Evolutionary conservation across 345 rosid genomes (phyloP).

Genomic region (Camelina laxa): DNA sequence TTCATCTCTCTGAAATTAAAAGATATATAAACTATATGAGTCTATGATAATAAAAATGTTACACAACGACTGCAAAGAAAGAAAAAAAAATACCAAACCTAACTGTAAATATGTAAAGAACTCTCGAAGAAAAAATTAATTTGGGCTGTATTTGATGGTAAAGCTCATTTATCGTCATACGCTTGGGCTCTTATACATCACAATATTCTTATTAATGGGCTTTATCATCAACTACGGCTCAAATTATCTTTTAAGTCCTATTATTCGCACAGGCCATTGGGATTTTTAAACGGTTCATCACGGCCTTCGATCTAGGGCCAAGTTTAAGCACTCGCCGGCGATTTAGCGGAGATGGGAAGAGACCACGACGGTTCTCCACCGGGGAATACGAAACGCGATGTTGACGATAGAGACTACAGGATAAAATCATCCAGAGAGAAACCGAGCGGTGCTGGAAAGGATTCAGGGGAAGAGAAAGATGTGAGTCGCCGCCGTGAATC

Average conservation of each 20-base stretch:
- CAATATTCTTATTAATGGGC: not conserved
- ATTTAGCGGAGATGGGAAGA: conserved; percentile 39
- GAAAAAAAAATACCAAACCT: not conserved
- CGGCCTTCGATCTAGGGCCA: conserved; percentile 10
- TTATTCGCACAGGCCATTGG: not conserved
- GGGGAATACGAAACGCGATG: conserved; percentile 10
- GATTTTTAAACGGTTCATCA: not conserved
- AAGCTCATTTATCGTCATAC: no score
- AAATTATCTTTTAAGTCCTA: not conserved
- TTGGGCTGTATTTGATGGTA: no score
- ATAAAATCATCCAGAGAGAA: conserved; percentile 37
- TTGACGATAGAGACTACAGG: conserved; percentile 31
- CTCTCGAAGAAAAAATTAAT: no score
- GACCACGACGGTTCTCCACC: conserved; percentile 36
- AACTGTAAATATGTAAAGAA: no score
- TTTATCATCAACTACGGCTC: not conserved
- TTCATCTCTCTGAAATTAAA: no score
- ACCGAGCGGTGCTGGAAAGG: conserved; percentile 27
- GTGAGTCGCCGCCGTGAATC: conserved; percentile 38
- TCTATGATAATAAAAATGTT: no score
- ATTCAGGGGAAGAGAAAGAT: conserved; percentile 43
- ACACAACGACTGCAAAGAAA: not conserved
- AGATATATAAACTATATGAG: no score
- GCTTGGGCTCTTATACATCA: no score
- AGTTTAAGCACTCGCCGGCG: conserved; percentile 35